Conservation (phyloP, 2,329 filamentous ascomycete species). For the Calonectria naviculata region DNA sequence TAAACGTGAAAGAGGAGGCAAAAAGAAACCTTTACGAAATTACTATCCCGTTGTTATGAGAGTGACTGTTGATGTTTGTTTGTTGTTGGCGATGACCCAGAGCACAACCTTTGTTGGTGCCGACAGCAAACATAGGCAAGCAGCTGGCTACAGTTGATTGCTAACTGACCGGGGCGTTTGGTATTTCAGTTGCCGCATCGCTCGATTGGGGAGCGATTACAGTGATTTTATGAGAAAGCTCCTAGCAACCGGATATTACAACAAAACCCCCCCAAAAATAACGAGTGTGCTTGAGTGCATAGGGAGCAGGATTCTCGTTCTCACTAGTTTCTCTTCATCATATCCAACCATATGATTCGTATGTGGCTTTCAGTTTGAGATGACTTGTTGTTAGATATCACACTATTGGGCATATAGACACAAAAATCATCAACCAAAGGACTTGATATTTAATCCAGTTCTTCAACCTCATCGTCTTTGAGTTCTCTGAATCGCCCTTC, state of each 20-base stretch:
- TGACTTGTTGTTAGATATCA: neutral
- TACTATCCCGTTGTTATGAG: neutral
- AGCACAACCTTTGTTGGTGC: neutral
- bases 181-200: neutral
- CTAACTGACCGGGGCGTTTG: neutral
- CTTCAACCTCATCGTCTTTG: conserved; percentile 61
- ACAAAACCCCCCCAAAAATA: neutral
- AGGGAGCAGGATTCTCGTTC: no score
- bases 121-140: neutral
- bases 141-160: neutral
- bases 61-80: neutral
- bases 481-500: conserved; percentile 80
- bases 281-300: neutral
- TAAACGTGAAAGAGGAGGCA: neutral
- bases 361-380: no score
- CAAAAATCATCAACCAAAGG: neutral
- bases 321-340: neutral
- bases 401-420: neutral
- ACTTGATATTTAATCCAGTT: conserved; percentile 46
- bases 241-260: neutral
- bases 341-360: neutral
- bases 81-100: neutral
- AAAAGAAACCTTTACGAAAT: neutral
- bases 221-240: neutral
- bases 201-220: neutral